Evolutionary conservation across 1,284 basidiomycete genomes (phyloP).

Genomic region (Pseudozyma flocculosa): DNA sequence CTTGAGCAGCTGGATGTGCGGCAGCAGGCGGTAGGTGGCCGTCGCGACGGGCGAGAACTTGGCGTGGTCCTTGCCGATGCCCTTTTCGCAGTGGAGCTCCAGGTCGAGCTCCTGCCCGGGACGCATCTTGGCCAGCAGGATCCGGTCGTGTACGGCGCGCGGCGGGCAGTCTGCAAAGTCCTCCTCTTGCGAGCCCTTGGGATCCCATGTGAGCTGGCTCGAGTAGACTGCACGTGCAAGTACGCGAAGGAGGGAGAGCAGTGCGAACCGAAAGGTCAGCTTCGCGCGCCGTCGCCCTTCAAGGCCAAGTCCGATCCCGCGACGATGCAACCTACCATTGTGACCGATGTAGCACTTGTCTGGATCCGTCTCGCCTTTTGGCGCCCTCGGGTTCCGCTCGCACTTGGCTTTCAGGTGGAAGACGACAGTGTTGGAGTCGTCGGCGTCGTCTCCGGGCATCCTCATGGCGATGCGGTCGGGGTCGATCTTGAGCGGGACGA

Average conservation of each 20-base stretch:
- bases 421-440: conserved; percentile 89
- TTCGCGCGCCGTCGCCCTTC: too few relatives aligned
- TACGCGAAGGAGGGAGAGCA: neutral
- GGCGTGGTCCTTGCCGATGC: conserved; percentile 93
- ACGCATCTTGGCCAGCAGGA: conserved; percentile 88
- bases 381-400: conserved; percentile 64
- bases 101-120: conserved; percentile 83
- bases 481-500: conserved; percentile 85
- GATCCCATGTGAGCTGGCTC: conserved; percentile 75
- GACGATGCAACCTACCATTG: conserved; percentile 7
- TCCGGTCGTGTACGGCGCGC: conserved; percentile 74
- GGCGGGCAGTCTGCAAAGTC: conserved; percentile 64
- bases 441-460: conserved; percentile 62
- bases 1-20: conserved; percentile 76
- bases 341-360: conserved; percentile 43
- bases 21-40: conserved; percentile 86
- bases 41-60: conserved; percentile 87
- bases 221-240: conserved; percentile 66
- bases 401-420: conserved; percentile 78
- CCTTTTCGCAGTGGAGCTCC: conserved; percentile 90
- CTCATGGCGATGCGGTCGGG: conserved; percentile 65
- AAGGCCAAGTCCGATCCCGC: too few relatives aligned
- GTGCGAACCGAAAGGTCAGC: too few relatives aligned
- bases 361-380: conserved; percentile 61
- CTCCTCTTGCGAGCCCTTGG: conserved; percentile 78